A percentile compares a stretch with the other conserved stretches of the same genome.
These are phyloP conservation scores for Hypoxylon sp. DNA, from an alignment of 2,329 filamentous ascomycete genomes.

Conservation along the genomic window DNA sequence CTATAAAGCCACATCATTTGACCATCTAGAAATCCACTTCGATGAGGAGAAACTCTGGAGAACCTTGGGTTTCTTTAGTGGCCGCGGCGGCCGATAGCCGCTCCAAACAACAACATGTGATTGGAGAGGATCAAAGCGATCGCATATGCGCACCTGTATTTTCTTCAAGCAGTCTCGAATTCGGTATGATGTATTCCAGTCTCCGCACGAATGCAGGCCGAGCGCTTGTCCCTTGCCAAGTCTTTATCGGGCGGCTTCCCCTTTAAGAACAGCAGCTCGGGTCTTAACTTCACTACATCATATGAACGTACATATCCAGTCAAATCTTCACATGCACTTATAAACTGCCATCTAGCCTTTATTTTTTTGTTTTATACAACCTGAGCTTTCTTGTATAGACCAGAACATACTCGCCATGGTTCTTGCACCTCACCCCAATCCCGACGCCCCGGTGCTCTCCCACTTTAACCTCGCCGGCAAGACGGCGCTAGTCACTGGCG, in stretches of 20 bases:
- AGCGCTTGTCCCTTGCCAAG: constrained; percentile 30
- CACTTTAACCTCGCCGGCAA: constrained; percentile 53
- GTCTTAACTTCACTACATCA: not conserved
- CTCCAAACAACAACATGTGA: constrained; percentile 15
- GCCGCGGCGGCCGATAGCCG: constrained; percentile 21
- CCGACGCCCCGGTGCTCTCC: constrained; percentile 52
- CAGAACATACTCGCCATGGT: constrained; percentile 45
- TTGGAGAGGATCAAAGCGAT: constrained; percentile 39
- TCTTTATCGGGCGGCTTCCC: constrained; percentile 10
- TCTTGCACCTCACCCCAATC: constrained; percentile 52
- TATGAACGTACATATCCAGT: not conserved
- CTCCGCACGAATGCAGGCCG: constrained; percentile 41
- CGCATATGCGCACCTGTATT: constrained; percentile 20
- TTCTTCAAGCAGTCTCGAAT: constrained; percentile 13
- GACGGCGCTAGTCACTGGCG: constrained; percentile 53
- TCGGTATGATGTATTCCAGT: constrained; percentile 43
- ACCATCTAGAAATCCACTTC: constrained; percentile 16
- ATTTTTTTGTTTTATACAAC: not conserved
- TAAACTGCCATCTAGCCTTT: not conserved
- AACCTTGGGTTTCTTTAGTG: not conserved
- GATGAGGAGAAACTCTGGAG: constrained; percentile 31
- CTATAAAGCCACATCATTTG: not conserved
- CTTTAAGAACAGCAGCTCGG: constrained; percentile 19
- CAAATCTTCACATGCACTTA: not conserved
- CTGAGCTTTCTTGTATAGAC: not conserved